A percentile compares a stretch with the other conserved stretches of the same genome.
Conservation (phyloP, 169 alveolate species). For the Eimeria necatrix region DNA sequence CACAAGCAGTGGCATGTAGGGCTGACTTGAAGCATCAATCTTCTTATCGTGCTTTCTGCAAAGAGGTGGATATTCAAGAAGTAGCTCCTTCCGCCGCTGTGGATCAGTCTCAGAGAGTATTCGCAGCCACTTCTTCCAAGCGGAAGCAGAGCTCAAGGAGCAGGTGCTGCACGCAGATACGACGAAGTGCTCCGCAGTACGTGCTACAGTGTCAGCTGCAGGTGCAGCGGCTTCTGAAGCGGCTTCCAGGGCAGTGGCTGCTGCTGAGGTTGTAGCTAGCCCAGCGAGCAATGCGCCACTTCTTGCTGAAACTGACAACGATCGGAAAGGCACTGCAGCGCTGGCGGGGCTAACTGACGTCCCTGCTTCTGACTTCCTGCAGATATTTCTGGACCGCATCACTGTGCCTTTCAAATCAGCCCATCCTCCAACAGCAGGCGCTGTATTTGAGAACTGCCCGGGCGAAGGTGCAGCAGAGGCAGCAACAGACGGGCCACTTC, state of each 20-base stretch:
- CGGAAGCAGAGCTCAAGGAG: slow-evolving; percentile 1
- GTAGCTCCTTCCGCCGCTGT: slow-evolving; percentile 42
- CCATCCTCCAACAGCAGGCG: neutral
- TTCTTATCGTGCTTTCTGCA: slow-evolving; percentile 59
- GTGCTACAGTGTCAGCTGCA: neutral
- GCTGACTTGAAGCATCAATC: neutral
- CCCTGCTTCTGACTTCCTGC: neutral
- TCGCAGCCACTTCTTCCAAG: slow-evolving; percentile 55
- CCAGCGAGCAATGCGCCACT: neutral
- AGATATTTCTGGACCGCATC: neutral
- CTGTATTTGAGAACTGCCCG: neutral
- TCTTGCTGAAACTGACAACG: neutral
- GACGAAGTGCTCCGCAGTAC: neutral
- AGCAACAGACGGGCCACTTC: neutral
- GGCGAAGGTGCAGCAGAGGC: neutral
- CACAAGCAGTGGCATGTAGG: neutral
- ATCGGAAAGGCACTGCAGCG: neutral
- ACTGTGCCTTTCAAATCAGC: too few relatives aligned
- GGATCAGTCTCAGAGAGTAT: slow-evolving; percentile 26
- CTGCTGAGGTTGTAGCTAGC: neutral
- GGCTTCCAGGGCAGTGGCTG: neutral
- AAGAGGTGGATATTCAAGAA: slow-evolving; percentile 10
- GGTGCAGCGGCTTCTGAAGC: neutral
- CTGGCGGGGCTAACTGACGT: neutral
- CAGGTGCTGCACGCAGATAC: slow-evolving; percentile 65